These are phyloP conservation scores for Beta macrorhiza DNA, from an alignment of 179 eudicot species.

Conservation along the genomic window DNA sequence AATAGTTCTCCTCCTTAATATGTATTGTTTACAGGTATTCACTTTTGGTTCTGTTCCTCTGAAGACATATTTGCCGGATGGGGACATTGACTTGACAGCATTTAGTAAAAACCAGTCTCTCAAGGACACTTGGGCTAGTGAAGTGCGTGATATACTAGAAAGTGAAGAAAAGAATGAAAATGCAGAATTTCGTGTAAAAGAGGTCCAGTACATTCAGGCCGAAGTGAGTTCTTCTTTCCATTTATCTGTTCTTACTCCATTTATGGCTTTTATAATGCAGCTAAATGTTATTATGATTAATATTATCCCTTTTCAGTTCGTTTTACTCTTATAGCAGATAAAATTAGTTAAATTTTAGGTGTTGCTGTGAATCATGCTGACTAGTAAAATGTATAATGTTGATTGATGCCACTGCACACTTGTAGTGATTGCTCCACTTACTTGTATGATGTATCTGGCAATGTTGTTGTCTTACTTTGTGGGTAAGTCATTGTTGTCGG, in stretches of 20 bases:
- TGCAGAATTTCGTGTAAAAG: slow-evolving; percentile 91
- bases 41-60: slow-evolving; percentile 98
- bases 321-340: neutral
- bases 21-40: slow-evolving; percentile 53
- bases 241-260: neutral
- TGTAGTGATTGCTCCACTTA: neutral
- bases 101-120: slow-evolving; percentile 54
- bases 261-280: neutral
- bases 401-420: neutral
- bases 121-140: slow-evolving; percentile 84
- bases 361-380: neutral
- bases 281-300: neutral
- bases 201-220: slow-evolving; percentile 95
- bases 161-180: slow-evolving; percentile 78
- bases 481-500: neutral
- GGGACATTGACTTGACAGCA: slow-evolving; percentile 88
- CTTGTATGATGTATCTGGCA: neutral
- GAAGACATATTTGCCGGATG: slow-evolving; percentile 94
- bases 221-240: slow-evolving; percentile 50
- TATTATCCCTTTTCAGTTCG: neutral
- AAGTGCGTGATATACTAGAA: slow-evolving; percentile 74
- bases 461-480: neutral
- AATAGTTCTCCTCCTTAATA: neutral
- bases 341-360: neutral
- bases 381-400: neutral